Evolutionary conservation across 1,139 yeast species (phyloP), one percentile per base, ranked within the genome.

Genomic region (Kurtzmaniella quercitrusa): DNA sequence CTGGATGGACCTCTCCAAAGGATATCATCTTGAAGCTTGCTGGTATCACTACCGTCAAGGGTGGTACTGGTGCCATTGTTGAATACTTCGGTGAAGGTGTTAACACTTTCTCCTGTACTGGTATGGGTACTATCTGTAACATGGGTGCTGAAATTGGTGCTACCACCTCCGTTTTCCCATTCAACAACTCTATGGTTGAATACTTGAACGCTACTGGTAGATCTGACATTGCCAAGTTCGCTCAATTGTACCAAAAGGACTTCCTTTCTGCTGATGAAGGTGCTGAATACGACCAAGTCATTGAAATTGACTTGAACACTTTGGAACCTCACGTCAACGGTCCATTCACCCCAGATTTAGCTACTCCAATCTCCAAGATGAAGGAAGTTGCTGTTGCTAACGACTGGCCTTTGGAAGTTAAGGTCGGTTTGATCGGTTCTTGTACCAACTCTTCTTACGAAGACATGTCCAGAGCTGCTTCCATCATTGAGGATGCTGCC

Each of bases 81-180:
- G 98, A 93, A 77, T 93, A 93, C 79, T 91, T 85, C 63, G 98
- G 98, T 73, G 88, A 85, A 43, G 98, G 98, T 82, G 91, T 91
- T 54, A 85, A 88, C 62, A 84, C 96, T 53, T 87, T 93, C 73
- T 88, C 96, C 42, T 90, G 96, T 76, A 91, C 98, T 53, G 98
- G 98, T 82, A 91, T 91, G 98, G 98, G 95, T 70, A 91, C 98
- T 62, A 93, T 91, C 73, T 91, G 98, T 83, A 91, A 91, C 74
- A 91, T 91, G 98, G 98, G 98, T 82, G 98, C 98, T 57, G 98
- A 91, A 76, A 89, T 91, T 59, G 98, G 98, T 79, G 98, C 98
- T 51, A 91, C 98, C 55, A 93, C 98, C 50, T 93, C 98, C 44
- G 91, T 87, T 54, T 93, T 93, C 95, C 98, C 98, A 71, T 90